Evolutionary conservation across 768 basidiomycete species (phyloP), one percentile per base, ranked within the genome.

Genomic region (Termitomyces bulborhizus): DNA sequence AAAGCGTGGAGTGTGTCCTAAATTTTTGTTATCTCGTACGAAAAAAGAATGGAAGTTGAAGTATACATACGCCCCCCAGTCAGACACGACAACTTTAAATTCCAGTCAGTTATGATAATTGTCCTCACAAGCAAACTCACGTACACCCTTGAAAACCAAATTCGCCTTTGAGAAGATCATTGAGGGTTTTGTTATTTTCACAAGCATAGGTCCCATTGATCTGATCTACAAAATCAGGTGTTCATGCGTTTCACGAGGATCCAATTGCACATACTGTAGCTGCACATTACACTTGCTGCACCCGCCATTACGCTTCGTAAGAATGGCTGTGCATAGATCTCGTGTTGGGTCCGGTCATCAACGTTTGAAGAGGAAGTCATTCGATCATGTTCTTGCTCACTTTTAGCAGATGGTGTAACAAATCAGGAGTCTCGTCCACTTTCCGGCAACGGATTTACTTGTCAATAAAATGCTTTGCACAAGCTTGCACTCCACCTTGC

Each of bases 381-480:
- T 4, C 86, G 75, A 55, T 72, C 71, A 60, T 83, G 78, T 65
- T 88, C 86, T 69, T 88, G 86, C 66, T 88, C 86, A 63, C 84
- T 88, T 54, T 12, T 15, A 31, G 12, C 8, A 27, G 2, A 34
- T 15, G 13, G 29, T 2, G 8, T 3, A 29, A 21, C 13, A 21
- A 8, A 56, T 26, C 15, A 27, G 42, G 27, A 27, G 21, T 18
- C 5, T 24, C 43, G 1, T 26, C 18, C n/a, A 16, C 36, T 21
- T 3, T 18, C 16, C 16, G 52, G 31, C 26, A 16, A 1, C 3
- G 2, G 3, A 72, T 80, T 40, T 52, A 87, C 86, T 89, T 89
- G 68, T 85, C 82, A 57, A 92, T 78, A 53, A 78, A 82, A 68
- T 94, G 92, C 68, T 94, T 94, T 12, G 90, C 90, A 54, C 87